phyloP scores from a whole-genome alignment of 805 yeast genomes.

The Ogataea neopini region DNA sequence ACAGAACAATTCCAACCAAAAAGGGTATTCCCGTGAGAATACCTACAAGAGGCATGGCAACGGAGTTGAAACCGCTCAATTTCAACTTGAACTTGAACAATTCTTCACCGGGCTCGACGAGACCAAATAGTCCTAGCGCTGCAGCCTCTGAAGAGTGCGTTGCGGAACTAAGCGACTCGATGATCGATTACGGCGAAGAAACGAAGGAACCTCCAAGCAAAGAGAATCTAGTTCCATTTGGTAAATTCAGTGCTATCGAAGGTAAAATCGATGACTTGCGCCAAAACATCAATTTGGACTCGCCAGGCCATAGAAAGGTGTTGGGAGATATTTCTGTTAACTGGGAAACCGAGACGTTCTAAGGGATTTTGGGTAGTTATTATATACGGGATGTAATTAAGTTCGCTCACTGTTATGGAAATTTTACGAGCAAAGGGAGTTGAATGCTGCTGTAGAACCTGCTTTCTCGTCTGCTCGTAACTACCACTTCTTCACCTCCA shows the following conservation, averaged over 20 bases:
- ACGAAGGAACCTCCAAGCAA: constrained; percentile 7
- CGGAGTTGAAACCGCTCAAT: constrained; percentile 12
- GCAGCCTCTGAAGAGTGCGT: too few species aligned
- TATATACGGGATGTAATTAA: too few species aligned
- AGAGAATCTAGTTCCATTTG: constrained; percentile 13
- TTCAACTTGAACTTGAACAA: constrained; percentile 10
- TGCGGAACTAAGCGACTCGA: constrained; percentile 32
- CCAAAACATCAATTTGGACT: not conserved
- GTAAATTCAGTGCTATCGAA: not conserved
- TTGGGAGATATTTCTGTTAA: constrained; percentile 19
- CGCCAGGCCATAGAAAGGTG: not conserved
- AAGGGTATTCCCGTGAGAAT: constrained; percentile 1
- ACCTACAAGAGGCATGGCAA: not conserved
- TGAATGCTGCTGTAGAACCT: too few species aligned
- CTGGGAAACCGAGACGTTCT: constrained; percentile 26
- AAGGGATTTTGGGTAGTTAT: too few species aligned
- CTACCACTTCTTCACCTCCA: constrained; percentile 58
- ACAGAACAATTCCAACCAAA: constrained; percentile 2
- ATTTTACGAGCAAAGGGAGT: not conserved
- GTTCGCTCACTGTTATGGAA: not conserved
- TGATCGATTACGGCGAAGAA: constrained; percentile 32
- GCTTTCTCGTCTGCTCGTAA: too few species aligned
- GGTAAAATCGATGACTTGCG: not conserved
- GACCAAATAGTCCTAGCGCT: not conserved
- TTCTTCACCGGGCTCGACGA: constrained; percentile 7